These are phyloP conservation scores for Apiospora aurea DNA, from an alignment of 2,329 filamentous ascomycete genomes.

Conservation along the genomic window DNA sequence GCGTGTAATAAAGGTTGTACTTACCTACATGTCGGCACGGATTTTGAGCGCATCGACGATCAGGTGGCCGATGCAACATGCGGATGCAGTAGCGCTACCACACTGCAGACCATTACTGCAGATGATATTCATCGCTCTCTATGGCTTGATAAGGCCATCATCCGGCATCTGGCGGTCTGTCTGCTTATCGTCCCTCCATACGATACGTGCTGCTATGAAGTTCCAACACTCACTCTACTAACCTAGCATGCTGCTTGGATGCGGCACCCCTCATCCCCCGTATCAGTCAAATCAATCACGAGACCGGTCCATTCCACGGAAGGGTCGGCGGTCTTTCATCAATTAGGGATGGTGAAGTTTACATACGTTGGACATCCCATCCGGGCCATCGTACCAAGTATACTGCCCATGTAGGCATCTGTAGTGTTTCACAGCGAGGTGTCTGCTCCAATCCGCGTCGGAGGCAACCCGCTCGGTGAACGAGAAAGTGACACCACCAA, in stretches of 20 bases:
- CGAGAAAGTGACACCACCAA: neutral
- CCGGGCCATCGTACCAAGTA: neutral
- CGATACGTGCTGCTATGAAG: neutral
- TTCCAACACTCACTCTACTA: neutral
- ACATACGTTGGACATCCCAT: too few relatives aligned
- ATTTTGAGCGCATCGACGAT: constrained; percentile 2
- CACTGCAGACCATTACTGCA: constrained; percentile 11
- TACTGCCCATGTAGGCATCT: neutral
- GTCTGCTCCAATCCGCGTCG: neutral
- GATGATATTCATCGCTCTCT: neutral
- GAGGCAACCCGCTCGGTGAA: neutral
- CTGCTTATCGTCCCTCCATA: neutral
- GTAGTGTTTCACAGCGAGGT: neutral
- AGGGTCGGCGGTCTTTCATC: neutral
- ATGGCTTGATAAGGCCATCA: neutral
- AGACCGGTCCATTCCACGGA: neutral
- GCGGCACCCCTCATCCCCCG: neutral
- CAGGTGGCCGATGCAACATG: constrained; percentile 16
- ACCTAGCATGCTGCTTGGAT: neutral
- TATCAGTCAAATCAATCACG: neutral
- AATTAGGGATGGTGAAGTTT: neutral
- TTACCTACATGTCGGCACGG: neutral
- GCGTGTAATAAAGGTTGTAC: neutral
- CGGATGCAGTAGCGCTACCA: constrained; percentile 14
- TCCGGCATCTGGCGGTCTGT: neutral